Percentiles rank a stretch among this genome's conserved stretches.
Evolutionary conservation across 176 grass and related monocot genomes (phyloP).

Genomic region (Melocanna baccifera): DNA sequence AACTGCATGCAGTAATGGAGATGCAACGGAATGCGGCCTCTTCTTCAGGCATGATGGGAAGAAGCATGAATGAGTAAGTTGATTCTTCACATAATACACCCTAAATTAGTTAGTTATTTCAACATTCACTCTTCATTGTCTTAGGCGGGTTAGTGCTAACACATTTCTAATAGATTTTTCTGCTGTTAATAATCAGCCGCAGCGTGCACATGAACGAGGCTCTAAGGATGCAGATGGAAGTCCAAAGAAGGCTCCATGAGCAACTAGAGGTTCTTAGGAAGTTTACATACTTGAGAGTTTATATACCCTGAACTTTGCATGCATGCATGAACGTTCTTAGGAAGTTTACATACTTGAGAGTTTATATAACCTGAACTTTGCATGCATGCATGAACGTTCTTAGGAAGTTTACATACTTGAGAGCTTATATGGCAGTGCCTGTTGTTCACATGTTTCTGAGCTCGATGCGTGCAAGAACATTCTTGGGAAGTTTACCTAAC

Average conservation of each 20-base stretch:
- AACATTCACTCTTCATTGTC: neutral
- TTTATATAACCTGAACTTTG: constrained; percentile 26
- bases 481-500: constrained; percentile 48
- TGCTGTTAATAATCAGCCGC: constrained; percentile 40
- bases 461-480: constrained; percentile 23
- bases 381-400: constrained; percentile 24
- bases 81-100: neutral
- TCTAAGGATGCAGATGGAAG: constrained; percentile 88
- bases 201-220: constrained; percentile 70
- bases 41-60: constrained; percentile 72
- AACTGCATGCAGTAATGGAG: constrained; percentile 45
- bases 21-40: constrained; percentile 81
- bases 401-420: constrained; percentile 29
- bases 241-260: constrained; percentile 84
- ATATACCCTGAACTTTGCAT: constrained; percentile 30
- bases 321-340: constrained; percentile 22
- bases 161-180: neutral
- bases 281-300: constrained; percentile 22
- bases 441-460: constrained; percentile 9
- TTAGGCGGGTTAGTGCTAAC: neutral
- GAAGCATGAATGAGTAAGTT: constrained; percentile 85
- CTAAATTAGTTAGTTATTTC: neutral
- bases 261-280: constrained; percentile 62
- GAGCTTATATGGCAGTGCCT: neutral
- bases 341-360: constrained; percentile 33